Base-by-base conservation (phyloP, 371 early-diverging fungal species). In the Rhizopus arrhizus region DNA sequence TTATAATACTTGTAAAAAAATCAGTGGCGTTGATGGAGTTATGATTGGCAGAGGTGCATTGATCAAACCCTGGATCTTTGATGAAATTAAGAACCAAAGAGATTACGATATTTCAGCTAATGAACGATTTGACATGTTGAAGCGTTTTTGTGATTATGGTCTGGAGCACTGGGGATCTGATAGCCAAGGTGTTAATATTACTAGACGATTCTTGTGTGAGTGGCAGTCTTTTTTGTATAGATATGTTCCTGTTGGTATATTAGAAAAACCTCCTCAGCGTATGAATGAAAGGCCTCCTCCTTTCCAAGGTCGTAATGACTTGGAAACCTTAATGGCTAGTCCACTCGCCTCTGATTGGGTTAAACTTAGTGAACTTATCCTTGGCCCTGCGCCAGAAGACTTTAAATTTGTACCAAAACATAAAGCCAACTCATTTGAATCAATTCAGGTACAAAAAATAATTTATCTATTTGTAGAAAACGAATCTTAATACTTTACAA, bases 11-110 rank as follows among this genome's bases (percentile, higher is more conserved):
- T 82, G 85, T 35, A 64, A 89, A 61, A 81, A 89, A 58, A 61
- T 78, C 12, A 73, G 78, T 28, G 75, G 84, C 31, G 85, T 91
- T 5, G 93, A 91, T 68, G 97, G 97, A 13, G 75, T 93, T 28
- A 95, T 98, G 96, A 89, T 98, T 57, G 97, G 92, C 33, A 62
- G 77, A 54, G 81, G 93, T 15, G 94, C 93, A 3, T 75, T 95
- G 61, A 93, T 97, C 70, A 98, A 98, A 82, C 99, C 99, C 7
- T 98, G 99, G 99, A 75, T 98, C 4, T 95, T 95, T 74, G 83
- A 88, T n/a, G 98, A 98, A 72, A 96, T 98, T 67, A 88, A 91
- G 62, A 85, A 89, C 28, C 85, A 90, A 53, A 78, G 88, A 16
- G 85, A 93, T 52, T 94, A 89, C 89, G 99, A 98, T 70, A 96